phyloP scores from a whole-genome alignment of 495 filamentous ascomycete genomes.

The Lepraria neglecta region DNA sequence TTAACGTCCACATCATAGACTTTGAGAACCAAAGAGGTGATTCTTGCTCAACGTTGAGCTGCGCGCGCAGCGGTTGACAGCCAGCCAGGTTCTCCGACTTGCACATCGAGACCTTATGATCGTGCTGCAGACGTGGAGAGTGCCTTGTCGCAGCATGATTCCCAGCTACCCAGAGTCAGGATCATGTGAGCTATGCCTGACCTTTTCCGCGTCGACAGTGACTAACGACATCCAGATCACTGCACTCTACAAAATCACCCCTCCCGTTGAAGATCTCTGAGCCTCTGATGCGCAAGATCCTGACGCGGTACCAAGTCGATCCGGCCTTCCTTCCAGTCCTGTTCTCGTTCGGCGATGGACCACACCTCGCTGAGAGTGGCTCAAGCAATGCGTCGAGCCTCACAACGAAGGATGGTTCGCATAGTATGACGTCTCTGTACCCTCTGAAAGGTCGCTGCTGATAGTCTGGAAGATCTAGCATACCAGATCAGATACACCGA shows the following conservation, averaged over 20 bases:
- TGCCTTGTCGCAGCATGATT: neutral
- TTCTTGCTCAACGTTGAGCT: neutral
- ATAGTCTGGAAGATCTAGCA: slow-evolving; percentile 9
- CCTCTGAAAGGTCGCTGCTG: neutral
- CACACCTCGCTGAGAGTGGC: slow-evolving; percentile 19
- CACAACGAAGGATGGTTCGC: slow-evolving; percentile 12
- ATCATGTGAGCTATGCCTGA: neutral
- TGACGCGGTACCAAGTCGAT: slow-evolving; percentile 18
- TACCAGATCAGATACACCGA: slow-evolving; percentile 24
- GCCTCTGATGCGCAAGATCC: slow-evolving; percentile 21
- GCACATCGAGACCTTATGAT: neutral
- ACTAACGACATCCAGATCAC: slow-evolving; percentile 1
- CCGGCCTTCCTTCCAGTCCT: slow-evolving; percentile 22
- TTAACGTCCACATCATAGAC: slow-evolving; percentile 15
- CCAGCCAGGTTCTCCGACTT: neutral
- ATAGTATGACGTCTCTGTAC: slow-evolving; percentile 2
- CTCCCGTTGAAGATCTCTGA: slow-evolving; percentile 14
- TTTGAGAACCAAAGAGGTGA: neutral
- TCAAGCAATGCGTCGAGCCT: slow-evolving; percentile 16
- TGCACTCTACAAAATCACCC: slow-evolving; percentile 9
- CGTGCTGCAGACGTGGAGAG: slow-evolving; percentile 13
- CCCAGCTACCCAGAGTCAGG: slow-evolving; percentile 3
- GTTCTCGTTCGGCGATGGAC: slow-evolving; percentile 21
- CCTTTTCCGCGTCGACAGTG: neutral
- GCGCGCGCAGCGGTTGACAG: neutral